Base-by-base conservation (phyloP, 176 grass and related monocot species). In the Oryza brachyantha region DNA sequence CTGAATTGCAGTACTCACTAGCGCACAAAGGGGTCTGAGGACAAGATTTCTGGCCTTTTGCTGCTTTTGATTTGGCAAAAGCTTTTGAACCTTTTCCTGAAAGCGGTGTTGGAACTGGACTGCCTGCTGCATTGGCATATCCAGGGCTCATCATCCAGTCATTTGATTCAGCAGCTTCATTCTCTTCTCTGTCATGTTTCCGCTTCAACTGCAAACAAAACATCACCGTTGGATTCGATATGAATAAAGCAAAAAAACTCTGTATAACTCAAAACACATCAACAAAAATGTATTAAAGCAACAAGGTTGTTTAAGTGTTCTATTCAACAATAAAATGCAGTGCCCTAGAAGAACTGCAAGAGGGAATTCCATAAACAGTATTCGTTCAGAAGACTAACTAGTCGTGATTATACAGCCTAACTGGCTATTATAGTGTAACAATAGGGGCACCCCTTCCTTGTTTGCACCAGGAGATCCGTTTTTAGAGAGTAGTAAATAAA, bases 71-170 rank as follows among this genome's bases (percentile, higher is more conserved):
- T 50, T 86, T 93, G 5, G 66, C 45, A 3, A 75, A 61, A 42
- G 69, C 29, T 86, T 84, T 93, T 70, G 69, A 77, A 74, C 84
- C 84, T 82, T 89, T 93, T 70, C 73, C 91, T 29, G 87, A 93
- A 84, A 76, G 68, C 4, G 87, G 77, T 61, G 91, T 90, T 64
- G 82, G 91, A 78, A 90, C 64, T 78, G 77, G 81, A 64, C 80
- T 93, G 29, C 21, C 74, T 13, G 75, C 37, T 42, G 60, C 25
- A 8, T 89, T 83, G 68, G 84, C 72, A 71, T 84, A 90, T 59
- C 87, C 91, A 84, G 91, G 84, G 77, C 81, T 90, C 43, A 83
- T 86, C 62, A 81, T 81, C 72, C 81, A 89, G 28, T 90, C 91
- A 82, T 45, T 89, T 78, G 87, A 84, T 80, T 87, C 84, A 50